phyloP scores from a whole-genome alignment of 257 asterid species.

The Scutellaria minor region DNA sequence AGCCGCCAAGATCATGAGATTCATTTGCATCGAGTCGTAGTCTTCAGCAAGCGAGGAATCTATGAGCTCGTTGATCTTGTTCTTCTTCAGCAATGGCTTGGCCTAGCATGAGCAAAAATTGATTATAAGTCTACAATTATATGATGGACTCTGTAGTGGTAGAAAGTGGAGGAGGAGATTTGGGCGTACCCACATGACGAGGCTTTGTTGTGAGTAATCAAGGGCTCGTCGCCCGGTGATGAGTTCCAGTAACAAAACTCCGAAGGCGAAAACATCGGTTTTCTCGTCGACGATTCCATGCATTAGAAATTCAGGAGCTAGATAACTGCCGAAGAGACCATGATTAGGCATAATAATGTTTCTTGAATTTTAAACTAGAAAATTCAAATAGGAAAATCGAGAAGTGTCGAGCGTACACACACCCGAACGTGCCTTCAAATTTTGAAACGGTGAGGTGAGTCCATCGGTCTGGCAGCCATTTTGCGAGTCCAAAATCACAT shows the following conservation, averaged over 20 bases:
- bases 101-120: conserved; percentile 50
- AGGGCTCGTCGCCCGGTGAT: conserved; percentile 94
- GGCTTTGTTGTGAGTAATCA: conserved; percentile 94
- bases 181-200: conserved; percentile 84
- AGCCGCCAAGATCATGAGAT: conserved; percentile 79
- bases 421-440: conserved; percentile 82
- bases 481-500: conserved; percentile 80
- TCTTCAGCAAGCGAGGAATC: conserved; percentile 72
- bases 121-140: no score
- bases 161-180: background rate
- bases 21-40: conserved; percentile 67
- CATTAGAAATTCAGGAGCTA: conserved; percentile 95
- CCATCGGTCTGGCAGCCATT: conserved; percentile 77
- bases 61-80: conserved; percentile 71
- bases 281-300: conserved; percentile 96
- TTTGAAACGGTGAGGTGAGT: conserved; percentile 60
- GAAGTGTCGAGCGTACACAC: background rate
- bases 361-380: conserved; percentile 8
- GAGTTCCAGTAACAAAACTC: conserved; percentile 85
- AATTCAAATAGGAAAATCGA: background rate
- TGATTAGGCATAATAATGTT: conserved; percentile 6
- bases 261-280: conserved; percentile 85
- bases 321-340: conserved; percentile 54
- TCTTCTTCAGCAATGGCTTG: conserved; percentile 86
- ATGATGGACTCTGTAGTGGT: background rate